phyloP scores from a whole-genome alignment of 768 basidiomycete species.

The Cytidiella melzeri region DNA sequence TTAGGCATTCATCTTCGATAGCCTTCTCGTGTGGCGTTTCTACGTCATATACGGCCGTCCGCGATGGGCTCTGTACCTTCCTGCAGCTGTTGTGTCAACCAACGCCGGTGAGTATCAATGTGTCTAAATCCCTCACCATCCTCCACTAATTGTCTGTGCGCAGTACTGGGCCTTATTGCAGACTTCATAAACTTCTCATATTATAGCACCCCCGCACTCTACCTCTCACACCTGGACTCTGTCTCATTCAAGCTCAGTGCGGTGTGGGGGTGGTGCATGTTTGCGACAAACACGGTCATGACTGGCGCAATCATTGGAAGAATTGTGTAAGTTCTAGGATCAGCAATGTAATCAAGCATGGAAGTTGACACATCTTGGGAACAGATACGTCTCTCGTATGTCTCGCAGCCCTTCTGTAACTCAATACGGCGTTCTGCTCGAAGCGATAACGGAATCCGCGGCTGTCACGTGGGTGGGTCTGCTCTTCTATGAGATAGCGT shows the following conservation, averaged over 20 bases:
- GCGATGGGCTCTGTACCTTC: conserved; percentile 19
- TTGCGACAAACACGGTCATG: conserved; percentile 17
- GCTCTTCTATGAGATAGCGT: conserved; percentile 17
- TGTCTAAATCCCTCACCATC: neutral
- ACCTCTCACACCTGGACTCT: conserved; percentile 11
- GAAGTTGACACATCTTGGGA: neutral
- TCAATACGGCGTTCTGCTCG: conserved; percentile 5
- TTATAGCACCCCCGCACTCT: conserved; percentile 12
- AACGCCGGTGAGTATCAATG: conserved; percentile 15
- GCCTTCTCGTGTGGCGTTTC: conserved; percentile 22
- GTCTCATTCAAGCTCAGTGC: conserved; percentile 18
- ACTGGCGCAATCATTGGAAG: conserved; percentile 18
- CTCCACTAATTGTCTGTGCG: neutral
- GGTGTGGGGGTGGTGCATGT: conserved; percentile 22
- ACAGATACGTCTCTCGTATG: neutral
- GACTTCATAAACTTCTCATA: conserved; percentile 14
- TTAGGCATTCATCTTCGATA: conserved; percentile 13
- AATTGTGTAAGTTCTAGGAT: conserved; percentile 12
- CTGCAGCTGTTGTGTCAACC: conserved; percentile 9
- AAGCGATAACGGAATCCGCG: conserved; percentile 20
- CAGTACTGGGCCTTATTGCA: conserved; percentile 20
- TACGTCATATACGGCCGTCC: conserved; percentile 14
- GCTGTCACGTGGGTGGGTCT: conserved; percentile 22
- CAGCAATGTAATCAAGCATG: neutral
- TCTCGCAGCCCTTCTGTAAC: neutral